A percentile compares a stretch with the other conserved stretches of the same genome.
Conservation (phyloP, 257 asterid species). For the Linderniella brevidens region DNA sequence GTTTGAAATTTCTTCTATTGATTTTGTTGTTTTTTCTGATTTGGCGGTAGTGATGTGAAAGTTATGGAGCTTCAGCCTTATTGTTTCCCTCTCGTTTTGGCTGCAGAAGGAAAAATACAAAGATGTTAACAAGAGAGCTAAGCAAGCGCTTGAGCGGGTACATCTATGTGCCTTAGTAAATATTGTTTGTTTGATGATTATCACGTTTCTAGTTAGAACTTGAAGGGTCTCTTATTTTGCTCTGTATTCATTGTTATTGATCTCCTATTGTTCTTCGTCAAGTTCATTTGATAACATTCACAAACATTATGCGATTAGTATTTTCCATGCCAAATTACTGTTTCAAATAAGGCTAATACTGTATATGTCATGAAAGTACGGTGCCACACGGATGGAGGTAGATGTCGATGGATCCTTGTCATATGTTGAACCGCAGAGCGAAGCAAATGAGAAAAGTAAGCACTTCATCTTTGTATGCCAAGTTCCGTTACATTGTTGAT, state of each 20-base stretch:
- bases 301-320: too few species aligned
- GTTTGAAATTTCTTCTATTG: background rate
- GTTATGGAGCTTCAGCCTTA: background rate
- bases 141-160: constrained; percentile 82
- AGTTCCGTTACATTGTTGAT: background rate
- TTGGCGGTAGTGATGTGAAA: background rate
- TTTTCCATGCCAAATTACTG: too few species aligned
- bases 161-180: background rate
- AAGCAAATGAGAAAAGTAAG: constrained; percentile 35
- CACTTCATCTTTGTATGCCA: background rate
- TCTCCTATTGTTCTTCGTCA: background rate
- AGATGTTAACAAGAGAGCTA: constrained; percentile 80
- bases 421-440: constrained; percentile 48
- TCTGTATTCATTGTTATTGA: too few species aligned
- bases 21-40: background rate
- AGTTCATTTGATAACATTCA: too few species aligned
- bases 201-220: too few species aligned
- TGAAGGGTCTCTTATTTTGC: too few species aligned
- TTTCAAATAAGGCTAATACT: constrained; percentile 15
- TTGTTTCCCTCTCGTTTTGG: constrained; percentile 2
- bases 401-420: constrained; percentile 83
- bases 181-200: too few species aligned
- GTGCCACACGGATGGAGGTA: constrained; percentile 77
- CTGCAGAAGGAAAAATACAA: constrained; percentile 65
- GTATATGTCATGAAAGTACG: constrained; percentile 42